Evolutionary conservation across 2,329 filamentous ascomycete genomes (phyloP).

Genomic region (Lithohypha guttulata): DNA sequence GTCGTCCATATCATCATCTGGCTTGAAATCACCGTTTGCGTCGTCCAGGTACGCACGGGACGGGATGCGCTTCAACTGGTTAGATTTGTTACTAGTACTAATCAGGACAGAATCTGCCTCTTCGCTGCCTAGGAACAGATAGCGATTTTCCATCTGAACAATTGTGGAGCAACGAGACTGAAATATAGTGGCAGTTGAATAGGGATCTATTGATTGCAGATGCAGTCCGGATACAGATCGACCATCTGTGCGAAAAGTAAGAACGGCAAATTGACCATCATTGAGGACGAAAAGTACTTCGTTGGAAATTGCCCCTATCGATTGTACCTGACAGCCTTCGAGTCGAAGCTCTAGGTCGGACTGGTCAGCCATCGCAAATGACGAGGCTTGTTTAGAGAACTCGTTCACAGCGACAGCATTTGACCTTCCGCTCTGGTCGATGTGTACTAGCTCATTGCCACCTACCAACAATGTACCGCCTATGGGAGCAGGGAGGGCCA

Average conservation of each 20-base stretch:
- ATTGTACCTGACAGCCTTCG: conserved; percentile 69
- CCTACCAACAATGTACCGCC: conserved; percentile 82
- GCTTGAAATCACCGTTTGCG: conserved; percentile 41
- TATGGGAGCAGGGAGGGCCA: conserved; percentile 74
- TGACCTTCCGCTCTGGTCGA: conserved; percentile 89
- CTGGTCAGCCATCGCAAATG: conserved; percentile 78
- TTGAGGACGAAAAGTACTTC: conserved; percentile 76
- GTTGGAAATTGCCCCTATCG: conserved; percentile 63
- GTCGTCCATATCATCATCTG: conserved; percentile 43
- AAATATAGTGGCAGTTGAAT: conserved; percentile 54
- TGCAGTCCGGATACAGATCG: conserved; percentile 78
- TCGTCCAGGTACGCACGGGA: conserved; percentile 28
- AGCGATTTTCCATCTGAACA: conserved; percentile 54
- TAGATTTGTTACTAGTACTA: conserved; percentile 62
- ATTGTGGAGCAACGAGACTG: conserved; percentile 57
- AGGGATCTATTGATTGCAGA: conserved; percentile 53
- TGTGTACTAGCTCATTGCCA: conserved; percentile 81
- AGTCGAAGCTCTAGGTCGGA: conserved; percentile 67
- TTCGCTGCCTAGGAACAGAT: conserved; percentile 78
- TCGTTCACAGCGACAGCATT: conserved; percentile 89
- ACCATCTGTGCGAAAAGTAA: conserved; percentile 80
- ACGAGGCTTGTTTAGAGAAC: conserved; percentile 71
- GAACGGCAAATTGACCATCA: conserved; percentile 60
- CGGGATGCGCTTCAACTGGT: conserved; percentile 21
- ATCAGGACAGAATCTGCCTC: conserved; percentile 70